Evolutionary conservation across 768 basidiomycete genomes (phyloP), one percentile per base, ranked within the genome.

Genomic region (Mycena olivaceomarginata): DNA sequence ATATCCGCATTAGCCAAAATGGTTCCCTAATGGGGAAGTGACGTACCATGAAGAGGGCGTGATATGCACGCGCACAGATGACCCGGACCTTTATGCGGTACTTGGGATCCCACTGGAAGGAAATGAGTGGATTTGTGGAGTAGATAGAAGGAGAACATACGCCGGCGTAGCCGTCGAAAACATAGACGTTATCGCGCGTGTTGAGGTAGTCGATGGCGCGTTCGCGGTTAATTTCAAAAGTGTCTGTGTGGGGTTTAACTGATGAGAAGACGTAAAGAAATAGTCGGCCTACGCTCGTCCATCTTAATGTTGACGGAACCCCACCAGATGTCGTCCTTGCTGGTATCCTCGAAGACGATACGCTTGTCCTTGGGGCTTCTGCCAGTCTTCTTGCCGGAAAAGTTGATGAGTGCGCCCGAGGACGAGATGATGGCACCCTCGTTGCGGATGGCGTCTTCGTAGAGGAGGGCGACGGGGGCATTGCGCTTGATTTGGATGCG

Each of bases 51-150:
- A 97, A 99, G 75, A 98, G 91, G 41, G 98, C 98, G 86, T 99
- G 98, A 88, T 99, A 99, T 43, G 98, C 98, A 72, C 98, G 93
- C 31, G 97, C 97, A 80, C 98, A 98, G 84, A 99, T 98, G 80
- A 99, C 98, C 79, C 98, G 97, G 87, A 99, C 98, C 89, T 99
- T 99, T 90, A 99, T 99, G 80, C 98, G 93, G 93, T 99, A 99
- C 86, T 95, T 97, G 72, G 98, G 97, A 88, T 99, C 97, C 97
- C 98, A 99, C 95, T 96, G 75, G 15, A 43, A n/a, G 72, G 75
- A 77, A 46, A 41, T 75, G 25, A 75, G 70, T 81, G 45, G 73
- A 76, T 53, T 67, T 73, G 60, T 53, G 39, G 64, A 37, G 41
- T 41, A 57, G 63, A 77, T 22, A 51, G 66, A 64, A 67, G 60